Evolutionary conservation across 2,329 filamentous ascomycete genomes (phyloP), one percentile per base, ranked within the genome.

Genomic region (Phaeosphaeriaceae sp.): DNA sequence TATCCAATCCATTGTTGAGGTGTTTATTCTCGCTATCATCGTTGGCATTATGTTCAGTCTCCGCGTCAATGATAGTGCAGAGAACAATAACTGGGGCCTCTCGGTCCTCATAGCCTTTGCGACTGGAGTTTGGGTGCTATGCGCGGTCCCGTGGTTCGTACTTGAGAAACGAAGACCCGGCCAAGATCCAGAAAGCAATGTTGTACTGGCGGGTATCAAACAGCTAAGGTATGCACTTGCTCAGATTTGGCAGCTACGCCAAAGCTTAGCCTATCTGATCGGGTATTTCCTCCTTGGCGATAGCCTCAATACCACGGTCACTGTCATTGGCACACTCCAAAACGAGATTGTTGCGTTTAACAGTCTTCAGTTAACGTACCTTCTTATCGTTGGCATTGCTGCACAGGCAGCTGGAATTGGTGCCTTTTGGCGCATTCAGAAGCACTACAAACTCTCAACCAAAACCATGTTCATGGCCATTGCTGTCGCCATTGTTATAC

Each of bases 391-490:
- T 1, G 85, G 85, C 4, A 87, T 88, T 42, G 81, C 77, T 6
- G 80, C 85, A 0, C 85, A 88, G 67, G 84, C 79, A 0, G 70
- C 82, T 1, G 86, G 86, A 0, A 87, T 88, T 42, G 84, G 81
- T 42, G 66, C 68, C 4, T 88, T 87, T 62, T 88, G 83, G 82
- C 74, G 73, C 43, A 74, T 86, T 9, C 86, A 89, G 64, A 80
- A 82, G 54, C 77, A 77, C 15, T 86, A 79, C 64, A 68, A 77
- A 1, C 75, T 88, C 4, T 77, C 78, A 35, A 86, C 85, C 1
- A 88, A 88, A 68, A 82, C 81, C 13, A 88, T 89, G 86, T 87
- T 89, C 75, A 86, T 86, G 62, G 74, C 77, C 8, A 79, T 88
- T 46, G 85, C 84, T 55, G 69, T 87, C 2, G 79, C 76, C 28